These are phyloP conservation scores for Trichophyton schoenleinii DNA, from an alignment of 2,329 filamentous ascomycete species.

Conservation along the genomic window DNA sequence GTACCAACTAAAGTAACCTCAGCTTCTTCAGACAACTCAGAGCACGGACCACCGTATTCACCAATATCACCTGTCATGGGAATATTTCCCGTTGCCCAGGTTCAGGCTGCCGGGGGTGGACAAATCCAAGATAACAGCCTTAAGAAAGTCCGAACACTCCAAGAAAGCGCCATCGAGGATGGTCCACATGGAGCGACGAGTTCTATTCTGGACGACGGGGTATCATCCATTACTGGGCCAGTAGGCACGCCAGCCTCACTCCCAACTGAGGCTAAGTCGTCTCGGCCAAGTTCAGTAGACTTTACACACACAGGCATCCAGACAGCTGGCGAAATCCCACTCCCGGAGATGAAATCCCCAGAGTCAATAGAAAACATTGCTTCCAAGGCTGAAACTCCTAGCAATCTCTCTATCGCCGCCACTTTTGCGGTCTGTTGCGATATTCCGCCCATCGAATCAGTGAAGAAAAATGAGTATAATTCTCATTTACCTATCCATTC, in stretches of 20 bases:
- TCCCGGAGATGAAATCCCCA: background rate
- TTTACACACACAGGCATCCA: background rate
- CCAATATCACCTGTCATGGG: slow-evolving; percentile 3
- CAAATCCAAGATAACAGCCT: background rate
- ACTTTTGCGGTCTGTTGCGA: background rate
- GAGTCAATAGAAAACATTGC: background rate
- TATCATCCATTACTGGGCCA: background rate
- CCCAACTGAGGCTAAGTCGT: background rate
- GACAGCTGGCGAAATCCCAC: background rate
- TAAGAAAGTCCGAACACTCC: background rate
- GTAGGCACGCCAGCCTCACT: background rate
- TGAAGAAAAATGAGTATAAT: background rate
- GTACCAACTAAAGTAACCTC: background rate
- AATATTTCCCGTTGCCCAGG: background rate
- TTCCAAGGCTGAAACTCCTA: background rate
- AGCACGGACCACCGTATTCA: slow-evolving; percentile 7
- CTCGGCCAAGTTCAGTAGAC: background rate
- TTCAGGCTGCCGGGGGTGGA: background rate
- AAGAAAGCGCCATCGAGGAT: background rate
- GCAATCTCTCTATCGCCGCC: background rate
- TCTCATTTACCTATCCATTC: background rate
- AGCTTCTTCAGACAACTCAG: background rate
- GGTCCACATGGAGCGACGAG: background rate
- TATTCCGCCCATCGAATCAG: background rate
- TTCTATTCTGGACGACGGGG: background rate